Evolutionary conservation across 139 green algal species (phyloP).

Genomic region (Chlorella sp.): DNA sequence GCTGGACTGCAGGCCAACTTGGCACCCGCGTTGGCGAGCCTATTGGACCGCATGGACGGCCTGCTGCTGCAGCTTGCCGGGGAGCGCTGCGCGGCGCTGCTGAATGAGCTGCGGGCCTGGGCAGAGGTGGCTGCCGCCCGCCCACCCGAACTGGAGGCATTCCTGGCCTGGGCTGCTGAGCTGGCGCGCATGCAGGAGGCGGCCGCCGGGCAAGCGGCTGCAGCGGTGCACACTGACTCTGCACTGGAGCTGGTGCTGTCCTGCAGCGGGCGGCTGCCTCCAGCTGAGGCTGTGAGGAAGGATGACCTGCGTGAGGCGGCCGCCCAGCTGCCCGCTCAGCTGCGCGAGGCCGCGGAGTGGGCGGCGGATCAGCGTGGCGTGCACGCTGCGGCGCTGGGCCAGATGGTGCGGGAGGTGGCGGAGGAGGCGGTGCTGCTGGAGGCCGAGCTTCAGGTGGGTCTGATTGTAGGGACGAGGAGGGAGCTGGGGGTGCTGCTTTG

Average conservation of each 20-base stretch:
- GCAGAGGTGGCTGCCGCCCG: conserved; percentile 1
- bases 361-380: not conserved
- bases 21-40: not conserved
- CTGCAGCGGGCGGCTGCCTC: not conserved
- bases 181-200: not conserved
- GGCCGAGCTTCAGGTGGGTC: not conserved
- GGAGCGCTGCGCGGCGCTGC: not conserved
- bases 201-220: not conserved
- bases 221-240: not conserved
- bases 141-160: not conserved
- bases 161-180: conserved; percentile 12
- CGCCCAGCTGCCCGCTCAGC: not conserved
- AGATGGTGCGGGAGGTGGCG: not conserved
- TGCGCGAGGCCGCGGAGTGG: not conserved
- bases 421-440: conserved; percentile 19
- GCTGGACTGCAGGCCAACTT: not conserved
- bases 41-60: not conserved
- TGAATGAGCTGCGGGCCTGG: not conserved
- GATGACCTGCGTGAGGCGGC: conserved; percentile 21
- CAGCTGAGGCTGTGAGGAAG: conserved; percentile 14
- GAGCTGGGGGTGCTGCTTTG: no score
- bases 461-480: not conserved
- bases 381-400: not conserved
- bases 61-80: conserved; percentile 29
- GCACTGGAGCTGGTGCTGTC: not conserved